A percentile compares a stretch with the other conserved stretches of the same genome.
These are phyloP conservation scores for Larix kaempferi DNA, from an alignment of 75 land plant species.

Conservation along the genomic window DNA sequence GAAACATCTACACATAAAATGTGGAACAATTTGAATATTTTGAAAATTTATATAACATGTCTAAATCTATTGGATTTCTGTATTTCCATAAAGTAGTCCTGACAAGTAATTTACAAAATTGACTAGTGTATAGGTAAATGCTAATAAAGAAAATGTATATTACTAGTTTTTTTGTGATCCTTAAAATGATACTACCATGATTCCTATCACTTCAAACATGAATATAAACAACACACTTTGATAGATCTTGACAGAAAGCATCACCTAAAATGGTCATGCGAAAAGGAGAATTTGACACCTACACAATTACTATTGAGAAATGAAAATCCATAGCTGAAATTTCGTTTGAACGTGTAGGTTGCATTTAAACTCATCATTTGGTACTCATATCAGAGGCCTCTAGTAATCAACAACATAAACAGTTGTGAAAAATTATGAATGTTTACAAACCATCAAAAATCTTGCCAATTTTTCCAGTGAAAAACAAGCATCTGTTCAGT, in stretches of 20 bases:
- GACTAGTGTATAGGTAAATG: not conserved
- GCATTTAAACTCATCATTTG: not conserved
- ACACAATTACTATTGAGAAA: not conserved
- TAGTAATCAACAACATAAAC: not conserved
- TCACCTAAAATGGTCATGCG: no score
- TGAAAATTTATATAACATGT: not conserved
- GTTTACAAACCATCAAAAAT: not conserved
- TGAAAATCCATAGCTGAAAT: not conserved
- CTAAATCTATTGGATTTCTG: no score
- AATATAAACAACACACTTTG: not conserved
- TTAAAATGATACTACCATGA: not conserved
- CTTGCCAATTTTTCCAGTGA: no score
- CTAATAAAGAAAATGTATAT: not conserved
- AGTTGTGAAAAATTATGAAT: not conserved
- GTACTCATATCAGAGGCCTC: not conserved
- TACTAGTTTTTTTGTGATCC: not conserved
- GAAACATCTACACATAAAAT: constrained; percentile 76
- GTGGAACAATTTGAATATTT: not conserved
- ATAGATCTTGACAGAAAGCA: no score
- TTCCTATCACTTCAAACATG: not conserved
- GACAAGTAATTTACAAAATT: not conserved
- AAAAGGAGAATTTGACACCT: not conserved
- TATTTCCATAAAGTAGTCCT: not conserved
- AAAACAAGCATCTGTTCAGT: no score
- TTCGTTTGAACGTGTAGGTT: not conserved